Conservation (phyloP, 148 eudicot species). For the Diospyros kaki region DNA sequence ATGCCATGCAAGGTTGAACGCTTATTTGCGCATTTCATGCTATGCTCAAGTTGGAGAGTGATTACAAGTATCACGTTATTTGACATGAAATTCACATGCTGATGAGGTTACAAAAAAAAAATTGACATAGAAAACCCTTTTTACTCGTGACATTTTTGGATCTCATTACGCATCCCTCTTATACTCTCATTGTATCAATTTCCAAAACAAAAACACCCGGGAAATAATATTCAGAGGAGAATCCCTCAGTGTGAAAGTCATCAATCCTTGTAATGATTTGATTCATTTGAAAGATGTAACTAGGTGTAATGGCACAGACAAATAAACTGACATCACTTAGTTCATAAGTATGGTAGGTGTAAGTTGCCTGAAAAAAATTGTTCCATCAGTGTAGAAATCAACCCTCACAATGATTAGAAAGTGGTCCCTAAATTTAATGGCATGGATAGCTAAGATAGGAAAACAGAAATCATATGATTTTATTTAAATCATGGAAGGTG, state of each 20-base stretch:
- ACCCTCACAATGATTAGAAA: conserved; percentile 27
- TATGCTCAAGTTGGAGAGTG: neutral
- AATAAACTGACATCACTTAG: neutral
- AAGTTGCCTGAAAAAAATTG: neutral
- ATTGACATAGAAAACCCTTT: no score
- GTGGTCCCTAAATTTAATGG: no score
- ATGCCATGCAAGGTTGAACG: neutral
- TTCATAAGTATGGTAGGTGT: neutral
- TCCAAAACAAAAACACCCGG: neutral
- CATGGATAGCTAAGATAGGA: no score
- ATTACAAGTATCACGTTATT: neutral
- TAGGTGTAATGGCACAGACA: no score
- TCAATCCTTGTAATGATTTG: conserved; percentile 1
- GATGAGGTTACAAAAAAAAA: neutral
- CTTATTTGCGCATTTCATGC: no score
- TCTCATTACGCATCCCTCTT: neutral
- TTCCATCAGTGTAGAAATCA: conserved; percentile 42
- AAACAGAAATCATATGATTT: no score
- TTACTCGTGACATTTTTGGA: neutral
- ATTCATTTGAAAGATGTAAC: neutral
- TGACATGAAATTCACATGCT: neutral
- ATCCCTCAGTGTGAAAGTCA: neutral
- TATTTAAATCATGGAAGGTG: no score
- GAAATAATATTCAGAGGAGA: neutral
- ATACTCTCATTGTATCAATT: neutral